These are phyloP conservation scores for Boletus tomentosulus DNA, from an alignment of 768 basidiomycete genomes.

Conservation along the genomic window DNA sequence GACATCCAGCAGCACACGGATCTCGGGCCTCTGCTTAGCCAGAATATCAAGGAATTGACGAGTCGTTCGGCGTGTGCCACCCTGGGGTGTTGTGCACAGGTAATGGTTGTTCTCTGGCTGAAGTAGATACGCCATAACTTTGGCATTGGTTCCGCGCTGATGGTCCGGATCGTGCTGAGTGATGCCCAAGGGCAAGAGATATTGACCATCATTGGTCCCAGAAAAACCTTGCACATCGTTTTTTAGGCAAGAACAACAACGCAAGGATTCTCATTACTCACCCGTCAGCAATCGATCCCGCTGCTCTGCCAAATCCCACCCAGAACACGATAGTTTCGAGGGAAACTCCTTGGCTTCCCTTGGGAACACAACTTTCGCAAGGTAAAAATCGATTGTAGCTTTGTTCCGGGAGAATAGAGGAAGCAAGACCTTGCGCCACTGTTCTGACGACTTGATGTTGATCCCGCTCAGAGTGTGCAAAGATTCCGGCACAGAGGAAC, in stretches of 20 bases:
- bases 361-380: constrained; percentile 46
- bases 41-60: constrained; percentile 28
- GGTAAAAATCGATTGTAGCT: constrained; percentile 43
- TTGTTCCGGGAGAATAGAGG: constrained; percentile 37
- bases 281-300: constrained; percentile 18
- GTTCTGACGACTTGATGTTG: constrained; percentile 39
- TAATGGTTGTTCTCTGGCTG: constrained; percentile 2
- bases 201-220: constrained; percentile 51
- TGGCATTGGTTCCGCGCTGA: too few relatives aligned
- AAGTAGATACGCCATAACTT: too few relatives aligned
- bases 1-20: constrained; percentile 48
- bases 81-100: constrained; percentile 26
- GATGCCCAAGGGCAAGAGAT: constrained; percentile 10
- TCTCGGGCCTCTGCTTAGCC: constrained; percentile 28
- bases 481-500: neutral
- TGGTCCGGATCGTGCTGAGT: too few relatives aligned
- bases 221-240: constrained; percentile 34
- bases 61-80: neutral
- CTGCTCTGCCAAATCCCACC: constrained; percentile 49
- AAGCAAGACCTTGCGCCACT: constrained; percentile 24
- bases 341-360: constrained; percentile 37
- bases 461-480: constrained; percentile 36
- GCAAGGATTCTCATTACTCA: neutral
- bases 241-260: too few relatives aligned
- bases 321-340: constrained; percentile 36